Base-by-base conservation (phyloP, 2,329 filamentous ascomycete genomes). In the Pestalotiopsis sp. region DNA sequence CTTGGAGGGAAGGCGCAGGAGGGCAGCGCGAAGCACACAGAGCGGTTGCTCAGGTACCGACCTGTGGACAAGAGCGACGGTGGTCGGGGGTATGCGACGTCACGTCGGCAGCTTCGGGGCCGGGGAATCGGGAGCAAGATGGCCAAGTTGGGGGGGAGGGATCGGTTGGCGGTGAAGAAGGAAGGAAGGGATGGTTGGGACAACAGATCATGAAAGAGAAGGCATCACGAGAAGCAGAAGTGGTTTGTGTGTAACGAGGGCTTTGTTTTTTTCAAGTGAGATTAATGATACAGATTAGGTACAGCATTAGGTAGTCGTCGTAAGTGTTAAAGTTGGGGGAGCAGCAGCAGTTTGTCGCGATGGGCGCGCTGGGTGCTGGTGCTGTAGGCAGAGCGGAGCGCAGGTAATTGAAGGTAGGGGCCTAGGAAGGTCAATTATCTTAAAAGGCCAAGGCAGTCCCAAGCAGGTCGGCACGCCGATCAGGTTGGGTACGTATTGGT, bases 11-110 rank as follows among this genome's bases (percentile, higher is more conserved):
- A 31, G 25, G 25, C 39, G 39, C 23, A n/a, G 38, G 58, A 61
- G 67, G 57, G 11, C 49, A 59, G 45, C 45, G 45, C 45, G 45
- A 68, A 56, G 68, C 62, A 69, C 57, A 67, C 68, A 38, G 23
- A 5, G 31, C 27, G 20, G 52, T n/a, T 11, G 23, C 12, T 65
- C 9, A n/a, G 36, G 13, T 59, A 11, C 13, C 4, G 57, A 13
- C 2, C 25, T 4, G 38, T 45, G 36, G 13, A 73, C 72, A 72
- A 72, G 68, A 72, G 71, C 71, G 70, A 72, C 69, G 70, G 72
- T 70, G 69, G 70, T 68, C 67, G 70, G 69, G 71, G 68, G 66
- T 68, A 70, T 74, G 71, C 72, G 73, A 74, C 72, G 71, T 74
- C 68, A 71, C 68, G 69, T 60, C 66, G n/a, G 64, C 14, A 66